phyloP scores from a whole-genome alignment of 306 rosid genomes.

The Hippophae tibetana region DNA sequence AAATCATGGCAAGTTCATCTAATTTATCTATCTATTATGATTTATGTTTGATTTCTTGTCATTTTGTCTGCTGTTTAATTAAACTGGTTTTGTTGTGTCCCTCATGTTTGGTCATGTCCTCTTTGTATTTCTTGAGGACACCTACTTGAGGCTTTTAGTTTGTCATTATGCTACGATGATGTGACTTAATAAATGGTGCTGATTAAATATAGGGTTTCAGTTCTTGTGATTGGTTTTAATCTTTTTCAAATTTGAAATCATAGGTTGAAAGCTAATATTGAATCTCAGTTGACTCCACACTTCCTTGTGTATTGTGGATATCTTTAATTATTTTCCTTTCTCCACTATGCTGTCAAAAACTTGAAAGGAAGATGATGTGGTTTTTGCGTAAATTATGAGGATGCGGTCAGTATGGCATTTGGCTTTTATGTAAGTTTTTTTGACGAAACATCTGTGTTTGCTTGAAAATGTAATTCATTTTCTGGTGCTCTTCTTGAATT shows the following conservation, averaged over 20 bases:
- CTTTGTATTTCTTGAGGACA: background rate
- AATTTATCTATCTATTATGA: slow-evolving; percentile 6
- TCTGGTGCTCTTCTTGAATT: too few relatives aligned
- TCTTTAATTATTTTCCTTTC: too few relatives aligned
- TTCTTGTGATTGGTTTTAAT: background rate
- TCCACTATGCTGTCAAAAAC: too few relatives aligned
- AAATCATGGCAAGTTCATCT: slow-evolving; percentile 59
- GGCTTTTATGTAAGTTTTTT: too few relatives aligned
- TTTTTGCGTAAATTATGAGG: too few relatives aligned
- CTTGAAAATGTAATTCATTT: too few relatives aligned
- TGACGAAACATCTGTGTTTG: too few relatives aligned
- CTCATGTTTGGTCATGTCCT: background rate
- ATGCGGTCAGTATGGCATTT: too few relatives aligned
- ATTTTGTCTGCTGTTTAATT: background rate
- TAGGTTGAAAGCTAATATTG: too few relatives aligned
- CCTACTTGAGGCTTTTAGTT: background rate
- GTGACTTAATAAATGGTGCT: background rate
- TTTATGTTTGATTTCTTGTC: slow-evolving; percentile 6
- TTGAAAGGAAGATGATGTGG: too few relatives aligned
- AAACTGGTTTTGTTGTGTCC: background rate
- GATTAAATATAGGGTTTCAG: background rate
- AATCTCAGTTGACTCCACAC: too few relatives aligned
- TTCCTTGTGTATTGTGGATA: too few relatives aligned
- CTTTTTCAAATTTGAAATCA: background rate
- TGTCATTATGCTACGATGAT: background rate